Evolutionary conservation across 2,329 filamentous ascomycete species (phyloP), one percentile per base, ranked within the genome.

Genomic region (Calonectria pteridis): DNA sequence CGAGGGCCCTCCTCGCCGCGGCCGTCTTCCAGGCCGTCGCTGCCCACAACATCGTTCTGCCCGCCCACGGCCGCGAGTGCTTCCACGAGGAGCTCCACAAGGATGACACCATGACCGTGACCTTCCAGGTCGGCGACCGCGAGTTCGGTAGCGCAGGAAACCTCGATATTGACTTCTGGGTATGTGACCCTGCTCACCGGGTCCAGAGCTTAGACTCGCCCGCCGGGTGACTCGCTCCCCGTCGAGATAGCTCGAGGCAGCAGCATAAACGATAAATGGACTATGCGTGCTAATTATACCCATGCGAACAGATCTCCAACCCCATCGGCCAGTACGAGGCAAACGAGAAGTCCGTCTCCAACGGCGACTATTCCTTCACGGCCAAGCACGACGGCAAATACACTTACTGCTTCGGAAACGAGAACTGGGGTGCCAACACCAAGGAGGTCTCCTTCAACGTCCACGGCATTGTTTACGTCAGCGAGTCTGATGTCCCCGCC

Each of bases 401-500:
- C 88, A 89, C 91, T 72, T 99, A 99, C 92, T 99, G 97, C 92
- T 99, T 99, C 88, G 97, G 97, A 87, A 99, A 99, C 87, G 96
- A 98, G 89, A 94, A 97, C 85, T 99, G 96, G 95, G 94, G 95
- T 73, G 95, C 96, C 73, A 95, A 95, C 85, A 97, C 92, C 84
- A 99, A 99, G 88, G 97, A 99, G 86, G 96, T 99, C 68, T 98
- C 95, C 71, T 99, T 99, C 92, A 99, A 99, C 85, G 97, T 99
- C 67, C 97, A 99, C 87, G 97, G 97, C 80, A 95, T 99, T 78
- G 96, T 99, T 83, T 99, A 98, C 86, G 95, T 99, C 66, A 94
- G 94, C 70, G 97, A 98, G 85, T 89, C 91, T 73, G 96, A 98
- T 81, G 90, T 93, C 74, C 91, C 94, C 33, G 91, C 94, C 80